Conservation (phyloP, 176 grass and related monocot species). For the Zea mays region Zm-B73-REFERENCE-NAM-5.0 NC_050105.1:78723001-78723500, state of each 20-base stretch:
- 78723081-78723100: not conserved
- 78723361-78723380: constrained; percentile 5
- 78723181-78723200: not conserved
- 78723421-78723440: not conserved
- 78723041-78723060: not conserved
- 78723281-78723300: constrained; percentile 1
- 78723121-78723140: not conserved
- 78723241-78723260: not conserved
- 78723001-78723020: constrained; percentile 2
- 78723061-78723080: not conserved
- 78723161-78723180: not conserved
- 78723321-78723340: not conserved
- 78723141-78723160: not conserved
- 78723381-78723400: not conserved
- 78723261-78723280: not conserved
- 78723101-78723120: not conserved
- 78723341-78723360: not conserved
- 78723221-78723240: not conserved
- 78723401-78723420: not conserved
- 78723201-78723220: constrained; percentile 9
- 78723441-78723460: not conserved
- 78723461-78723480: constrained; percentile 1
- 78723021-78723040: not conserved
- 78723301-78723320: constrained; percentile 7
- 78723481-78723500: not conserved